Evolutionary conservation across 805 yeast genomes (phyloP), one percentile per base, ranked within the genome.

Genomic region (Candida nitratophila): DNA sequence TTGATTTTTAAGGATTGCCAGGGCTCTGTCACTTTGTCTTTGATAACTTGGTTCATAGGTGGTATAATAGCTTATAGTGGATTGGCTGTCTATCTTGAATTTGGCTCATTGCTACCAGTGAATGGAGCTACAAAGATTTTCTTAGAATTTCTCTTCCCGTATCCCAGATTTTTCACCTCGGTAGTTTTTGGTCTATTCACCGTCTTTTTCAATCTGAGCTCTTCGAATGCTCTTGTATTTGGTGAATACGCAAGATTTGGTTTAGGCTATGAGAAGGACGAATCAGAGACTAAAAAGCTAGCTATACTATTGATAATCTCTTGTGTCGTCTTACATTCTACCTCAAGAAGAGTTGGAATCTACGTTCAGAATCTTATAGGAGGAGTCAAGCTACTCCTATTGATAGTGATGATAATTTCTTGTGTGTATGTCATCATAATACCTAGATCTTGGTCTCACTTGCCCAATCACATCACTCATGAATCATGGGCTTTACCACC

Each of bases 61-160:
- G 78, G 79, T 6, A 22, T 72, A 2, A 66, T 79, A 37, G 79
- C 87, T 1, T 74, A 77, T 55, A 67, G 79, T 39, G 87, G 88
- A 1, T 58, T 81, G 29, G 75, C 71, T 48, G 69, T 80, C 30
- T 83, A 73, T 53, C 57, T 83, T 40, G 88, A 83, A 53, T 59
- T 81, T 43, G 87, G 88, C 0, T 74, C 83, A 3, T 69, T 78
- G 56, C 63, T 81, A n/a, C 87, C 87, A 0, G 66, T 81, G 44
- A 77, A 79, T 45, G 88, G 89, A 4, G 88, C 87, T 0, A 73
- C 81, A 6, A 83, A 83, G 53, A 77, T 74, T 17, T 83, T 81
- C 48, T 57, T 83, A 44, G 87, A 81, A 51, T 74, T 70, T 48
- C 74, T 81, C 12, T 83, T 78, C 54, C 73, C 73, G 15, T 68